Conservation (phyloP, 805 yeast genomes). For the Cephaloascus albidus region DNA sequence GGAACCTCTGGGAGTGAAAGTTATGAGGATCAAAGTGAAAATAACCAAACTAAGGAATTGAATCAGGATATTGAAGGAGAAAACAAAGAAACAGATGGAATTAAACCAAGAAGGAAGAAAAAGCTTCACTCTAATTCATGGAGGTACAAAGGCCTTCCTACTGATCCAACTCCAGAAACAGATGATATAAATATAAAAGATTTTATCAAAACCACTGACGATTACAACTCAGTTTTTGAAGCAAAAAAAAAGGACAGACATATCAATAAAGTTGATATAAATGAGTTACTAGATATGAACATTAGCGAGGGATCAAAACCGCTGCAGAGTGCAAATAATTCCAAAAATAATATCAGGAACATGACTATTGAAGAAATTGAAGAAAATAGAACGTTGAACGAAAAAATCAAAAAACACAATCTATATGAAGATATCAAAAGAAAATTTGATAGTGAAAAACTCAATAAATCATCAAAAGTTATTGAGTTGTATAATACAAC, state of each 20-base stretch:
- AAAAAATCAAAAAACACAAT: constrained; percentile 11
- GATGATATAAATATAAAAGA: constrained; percentile 2
- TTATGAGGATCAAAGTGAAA: too few species aligned
- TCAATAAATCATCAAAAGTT: neutral
- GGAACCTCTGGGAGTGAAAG: too few species aligned
- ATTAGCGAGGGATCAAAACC: constrained; percentile 1
- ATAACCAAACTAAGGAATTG: too few species aligned
- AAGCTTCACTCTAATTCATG: constrained; percentile 11
- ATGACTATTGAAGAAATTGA: constrained; percentile 10
- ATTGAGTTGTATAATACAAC: neutral
- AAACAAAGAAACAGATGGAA: neutral
- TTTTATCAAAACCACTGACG: constrained; percentile 3
- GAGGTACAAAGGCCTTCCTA: constrained; percentile 14
- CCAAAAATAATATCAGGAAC: constrained; percentile 2
- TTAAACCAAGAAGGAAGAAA: constrained; percentile 1
- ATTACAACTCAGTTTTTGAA: constrained; percentile 4
- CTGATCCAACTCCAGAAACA: constrained; percentile 7
- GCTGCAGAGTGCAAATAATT: neutral
- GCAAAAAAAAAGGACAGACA: constrained; percentile 2
- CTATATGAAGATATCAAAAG: constrained; percentile 6
- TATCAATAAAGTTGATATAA: constrained; percentile 1
- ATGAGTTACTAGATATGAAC: constrained; percentile 3
- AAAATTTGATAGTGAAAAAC: constrained; percentile 2
- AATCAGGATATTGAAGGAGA: too few species aligned
- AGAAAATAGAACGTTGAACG: constrained; percentile 10